Evolutionary conservation across 2,329 filamentous ascomycete species (phyloP).

Genomic region (Thielaviopsis ethacetica): DNA sequence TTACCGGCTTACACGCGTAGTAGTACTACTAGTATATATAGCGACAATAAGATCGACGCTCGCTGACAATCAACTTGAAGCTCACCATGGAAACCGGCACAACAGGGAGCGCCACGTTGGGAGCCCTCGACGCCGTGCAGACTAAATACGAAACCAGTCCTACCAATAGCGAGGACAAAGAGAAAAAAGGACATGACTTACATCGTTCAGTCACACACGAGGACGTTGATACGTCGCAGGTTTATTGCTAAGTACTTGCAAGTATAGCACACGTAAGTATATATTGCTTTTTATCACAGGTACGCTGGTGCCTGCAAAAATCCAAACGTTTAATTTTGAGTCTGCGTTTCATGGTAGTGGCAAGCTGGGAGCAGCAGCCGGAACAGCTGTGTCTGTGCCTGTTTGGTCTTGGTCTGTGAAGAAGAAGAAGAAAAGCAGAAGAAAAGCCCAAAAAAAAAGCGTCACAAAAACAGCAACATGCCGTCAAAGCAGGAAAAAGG

Average conservation of each 20-base stretch:
- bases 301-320: neutral
- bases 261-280: neutral
- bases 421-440: neutral
- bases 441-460: no score
- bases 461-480: neutral
- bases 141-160: neutral
- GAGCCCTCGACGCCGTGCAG: neutral
- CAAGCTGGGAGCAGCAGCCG: neutral
- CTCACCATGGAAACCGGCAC: neutral
- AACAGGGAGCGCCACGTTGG: neutral
- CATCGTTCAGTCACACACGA: neutral
- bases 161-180: neutral
- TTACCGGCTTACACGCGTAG: neutral
- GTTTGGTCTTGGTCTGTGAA: neutral
- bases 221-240: neutral
- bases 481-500: conserved; percentile 7
- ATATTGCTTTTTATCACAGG: neutral
- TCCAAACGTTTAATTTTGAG: neutral
- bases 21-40: neutral
- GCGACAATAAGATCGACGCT: neutral
- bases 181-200: neutral
- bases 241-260: neutral
- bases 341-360: neutral
- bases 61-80: neutral
- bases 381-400: neutral